Evolutionary conservation across 1,139 yeast genomes (phyloP), one percentile per base, ranked within the genome.

Genomic region (Diutina sp.): DNA sequence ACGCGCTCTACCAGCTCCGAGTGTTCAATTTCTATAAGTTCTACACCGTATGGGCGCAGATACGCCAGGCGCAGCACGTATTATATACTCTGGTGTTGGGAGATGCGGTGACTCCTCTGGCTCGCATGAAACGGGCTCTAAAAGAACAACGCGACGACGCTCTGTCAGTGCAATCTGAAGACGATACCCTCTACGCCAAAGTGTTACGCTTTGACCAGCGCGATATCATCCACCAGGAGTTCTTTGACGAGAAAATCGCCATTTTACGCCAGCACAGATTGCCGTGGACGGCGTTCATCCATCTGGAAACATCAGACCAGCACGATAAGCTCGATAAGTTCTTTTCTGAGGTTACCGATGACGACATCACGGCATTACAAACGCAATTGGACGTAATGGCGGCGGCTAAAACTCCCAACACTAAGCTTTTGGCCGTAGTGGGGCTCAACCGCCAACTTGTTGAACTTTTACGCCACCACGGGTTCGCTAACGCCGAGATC

Each of bases 21-120:
- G 69, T 76, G 4, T 76, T 76, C 63, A 74, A 74, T 59, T 72
- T 65, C 61, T 75, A 74, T 64, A 75, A 76, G 62, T 71, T 73
- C 58, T 60, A 73, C 54, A 65, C 69, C 25, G 69, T 74, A 7
- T 61, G 65, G 54, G 68, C 70, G 56, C 60, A 72, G n/a, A 66
- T 74, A 21, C 76, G 74, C 58, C 58, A 62, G 46, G 76, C 77
- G 5, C 76, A 71, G 56, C 57, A 57, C n/a, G 61, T 63, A 30
- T 62, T 76, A 32, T 72, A 74, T 60, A 61, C 65, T 29, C 65
- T 73, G 6, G 35, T 30, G n/a, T n/a, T 47, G 14, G 41, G 41
- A 5, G 41, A 35, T 11, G 41, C 41, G 14, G 46, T 44, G 21
- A 44, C 46, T 9, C 46, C 25, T 4, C 25, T 44, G 46, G 21